Evolutionary conservation across 805 yeast species (phyloP).

Genomic region (Candida chauliodis): DNA sequence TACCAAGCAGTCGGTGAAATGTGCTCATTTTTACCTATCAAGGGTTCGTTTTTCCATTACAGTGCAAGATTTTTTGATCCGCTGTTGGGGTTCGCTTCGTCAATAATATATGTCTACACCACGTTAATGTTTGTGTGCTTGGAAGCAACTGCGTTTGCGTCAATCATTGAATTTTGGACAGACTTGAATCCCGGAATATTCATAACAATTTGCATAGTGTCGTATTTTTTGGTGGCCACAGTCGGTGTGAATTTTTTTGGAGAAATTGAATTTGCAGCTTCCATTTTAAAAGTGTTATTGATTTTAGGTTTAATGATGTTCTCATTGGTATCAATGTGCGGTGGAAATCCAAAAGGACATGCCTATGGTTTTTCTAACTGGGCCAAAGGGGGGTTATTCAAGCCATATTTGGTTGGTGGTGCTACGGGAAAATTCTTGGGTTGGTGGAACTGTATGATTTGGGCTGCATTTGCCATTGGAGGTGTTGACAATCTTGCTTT

Average conservation of each 20-base stretch:
- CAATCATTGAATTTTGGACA: slow-evolving; percentile 29
- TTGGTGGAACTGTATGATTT: slow-evolving; percentile 29
- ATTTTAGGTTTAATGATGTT: slow-evolving; percentile 33
- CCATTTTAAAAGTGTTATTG: slow-evolving; percentile 30
- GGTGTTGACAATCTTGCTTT: slow-evolving; percentile 33
- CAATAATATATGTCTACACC: slow-evolving; percentile 31
- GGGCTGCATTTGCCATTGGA: slow-evolving; percentile 35
- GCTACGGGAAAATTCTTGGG: slow-evolving; percentile 33
- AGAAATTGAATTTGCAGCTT: slow-evolving; percentile 42
- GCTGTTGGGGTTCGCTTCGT: slow-evolving; percentile 32
- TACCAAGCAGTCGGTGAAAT: slow-evolving; percentile 36
- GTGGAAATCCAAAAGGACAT: slow-evolving; percentile 30
- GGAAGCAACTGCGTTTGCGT: slow-evolving; percentile 30
- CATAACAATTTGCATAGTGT: slow-evolving; percentile 25
- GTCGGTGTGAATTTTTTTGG: slow-evolving; percentile 35
- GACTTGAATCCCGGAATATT: slow-evolving; percentile 30
- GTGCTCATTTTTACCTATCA: slow-evolving; percentile 34
- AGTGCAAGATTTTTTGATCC: slow-evolving; percentile 36
- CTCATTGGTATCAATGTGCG: slow-evolving; percentile 34
- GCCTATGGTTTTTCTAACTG: slow-evolving; percentile 35
- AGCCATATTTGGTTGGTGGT: slow-evolving; percentile 23
- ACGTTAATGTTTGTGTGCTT: slow-evolving; percentile 32
- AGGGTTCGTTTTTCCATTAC: slow-evolving; percentile 31
- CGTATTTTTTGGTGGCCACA: slow-evolving; percentile 25
- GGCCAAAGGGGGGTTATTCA: slow-evolving; percentile 31